Percentiles rank a stretch among this genome's conserved stretches.
These are phyloP conservation scores for Pelargonium nanum DNA, from an alignment of 345 rosid genomes.

Conservation along the genomic window DNA sequence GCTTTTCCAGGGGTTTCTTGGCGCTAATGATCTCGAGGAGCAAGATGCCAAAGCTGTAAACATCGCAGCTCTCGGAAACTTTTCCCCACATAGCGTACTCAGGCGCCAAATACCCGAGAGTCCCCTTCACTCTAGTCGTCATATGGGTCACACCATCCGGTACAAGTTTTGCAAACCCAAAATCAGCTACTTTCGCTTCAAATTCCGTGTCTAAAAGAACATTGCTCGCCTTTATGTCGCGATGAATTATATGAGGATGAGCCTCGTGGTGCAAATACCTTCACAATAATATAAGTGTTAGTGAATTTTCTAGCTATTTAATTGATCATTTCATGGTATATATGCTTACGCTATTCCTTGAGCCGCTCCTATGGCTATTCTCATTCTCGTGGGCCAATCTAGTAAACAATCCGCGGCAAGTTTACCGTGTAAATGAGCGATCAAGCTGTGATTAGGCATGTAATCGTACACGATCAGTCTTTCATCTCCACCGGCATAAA, in stretches of 20 bases:
- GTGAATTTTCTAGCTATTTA: not conserved
- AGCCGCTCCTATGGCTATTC: conserved; percentile 47
- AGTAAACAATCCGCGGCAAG: conserved; percentile 45
- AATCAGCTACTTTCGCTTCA: conserved; percentile 56
- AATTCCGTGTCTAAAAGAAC: conserved; percentile 47
- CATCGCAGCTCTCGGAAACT: conserved; percentile 54
- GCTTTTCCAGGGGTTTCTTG: conserved; percentile 48
- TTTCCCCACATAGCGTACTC: conserved; percentile 88
- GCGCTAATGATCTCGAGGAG: conserved; percentile 49
- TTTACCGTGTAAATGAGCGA: conserved; percentile 57
- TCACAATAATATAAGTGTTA: not conserved
- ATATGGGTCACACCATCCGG: conserved; percentile 57
- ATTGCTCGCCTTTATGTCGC: conserved; percentile 65
- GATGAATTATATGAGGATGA: conserved; percentile 59
- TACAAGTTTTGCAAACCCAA: conserved; percentile 55
- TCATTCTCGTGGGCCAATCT: conserved; percentile 48
- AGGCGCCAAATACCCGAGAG: conserved; percentile 59
- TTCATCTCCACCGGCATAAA: conserved; percentile 55
- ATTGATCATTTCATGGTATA: not conserved
- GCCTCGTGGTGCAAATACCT: conserved; percentile 65
- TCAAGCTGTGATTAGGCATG: conserved; percentile 62
- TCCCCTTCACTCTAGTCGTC: conserved; percentile 61
- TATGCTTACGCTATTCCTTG: conserved; percentile 52
- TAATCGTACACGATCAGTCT: conserved; percentile 61
- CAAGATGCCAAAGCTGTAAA: conserved; percentile 57